Evolutionary conservation across 106 monocot genomes (phyloP).

Genomic region (Amphibolis antarctica): DNA sequence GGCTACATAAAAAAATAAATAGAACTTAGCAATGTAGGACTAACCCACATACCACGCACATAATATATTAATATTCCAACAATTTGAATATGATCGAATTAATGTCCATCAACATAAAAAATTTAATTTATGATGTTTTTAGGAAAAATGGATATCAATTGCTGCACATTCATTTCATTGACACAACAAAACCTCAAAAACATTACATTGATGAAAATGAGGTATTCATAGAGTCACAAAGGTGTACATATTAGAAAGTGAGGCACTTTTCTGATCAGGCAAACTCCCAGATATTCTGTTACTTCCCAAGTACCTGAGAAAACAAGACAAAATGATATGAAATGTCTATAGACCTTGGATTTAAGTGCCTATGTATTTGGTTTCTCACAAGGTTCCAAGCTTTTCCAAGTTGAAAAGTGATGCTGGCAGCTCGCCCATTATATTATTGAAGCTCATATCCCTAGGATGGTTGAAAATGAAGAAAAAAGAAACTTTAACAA

Average conservation of each 20-base stretch:
- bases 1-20: too few relatives aligned
- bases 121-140: too few relatives aligned
- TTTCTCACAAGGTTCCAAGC: constrained; percentile 41
- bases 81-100: too few relatives aligned
- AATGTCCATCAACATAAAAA: too few relatives aligned
- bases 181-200: neutral
- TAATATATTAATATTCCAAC: too few relatives aligned
- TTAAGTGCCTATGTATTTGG: neutral
- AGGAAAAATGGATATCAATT: too few relatives aligned
- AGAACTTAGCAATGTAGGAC: too few relatives aligned
- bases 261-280: neutral
- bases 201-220: neutral
- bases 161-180: too few relatives aligned
- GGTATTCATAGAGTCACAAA: neutral
- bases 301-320: constrained; percentile 3
- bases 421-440: constrained; percentile 55
- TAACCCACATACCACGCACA: too few relatives aligned
- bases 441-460: constrained; percentile 93
- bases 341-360: neutral
- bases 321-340: constrained; percentile 1
- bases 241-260: constrained; percentile 3
- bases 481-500: neutral
- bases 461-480: constrained; percentile 13
- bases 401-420: constrained; percentile 53
- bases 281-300: constrained; percentile 15